Evolutionary conservation across 1,284 basidiomycete species (phyloP), one percentile per base, ranked within the genome.

Genomic region (Apiotrichum veenhuisii): DNA sequence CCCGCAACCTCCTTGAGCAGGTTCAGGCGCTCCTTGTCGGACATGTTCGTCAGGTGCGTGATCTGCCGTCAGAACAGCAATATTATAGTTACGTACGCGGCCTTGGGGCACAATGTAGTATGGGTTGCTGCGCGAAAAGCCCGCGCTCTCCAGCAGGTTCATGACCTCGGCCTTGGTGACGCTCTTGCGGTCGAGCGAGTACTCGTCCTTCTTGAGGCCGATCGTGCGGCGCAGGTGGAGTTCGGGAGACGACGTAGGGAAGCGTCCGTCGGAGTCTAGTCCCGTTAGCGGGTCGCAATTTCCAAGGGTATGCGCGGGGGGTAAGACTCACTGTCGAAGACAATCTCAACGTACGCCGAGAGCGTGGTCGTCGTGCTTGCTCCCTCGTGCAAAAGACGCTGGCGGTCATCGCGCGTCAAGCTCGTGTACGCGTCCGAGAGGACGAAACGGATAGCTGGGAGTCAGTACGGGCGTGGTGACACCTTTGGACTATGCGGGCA

Each of bases 71-170:
- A 54, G 50, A 15, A n/a, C 37, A 30, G 37, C 7, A 33, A 5
- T 3, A 12, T 17, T 4, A 2, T 20, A 8, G n/a, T 0, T n/a
- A 82, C 87, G 75, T 68, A 94, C 92, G 54, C 95, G 82, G 58
- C 95, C 95, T 80, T 98, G 95, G 0, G 95, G 95, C 0, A 98
- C 95, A 63, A 99, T 99, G 72, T 98, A 99, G 78, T 98, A 99
- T 0, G 96, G 96, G 69, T 98, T 98, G 37, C 89, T 89, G 72
- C 91, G 88, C 74, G 89, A 93, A 79, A 99, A 99, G 2, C 96
- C 95, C 0, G 96, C 96, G 67, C 87, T 89, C 75, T 97, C 93
- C 27, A 97, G 83, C 20, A 97, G 80, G 70, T 90, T 94, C 90
- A 95, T 94, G 25, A 99, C 91, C 68, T 99, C 96, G 7, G 92